Evolutionary conservation across 1,139 yeast species (phyloP).

Genomic region (Hyphopichia burtonii): DNA sequence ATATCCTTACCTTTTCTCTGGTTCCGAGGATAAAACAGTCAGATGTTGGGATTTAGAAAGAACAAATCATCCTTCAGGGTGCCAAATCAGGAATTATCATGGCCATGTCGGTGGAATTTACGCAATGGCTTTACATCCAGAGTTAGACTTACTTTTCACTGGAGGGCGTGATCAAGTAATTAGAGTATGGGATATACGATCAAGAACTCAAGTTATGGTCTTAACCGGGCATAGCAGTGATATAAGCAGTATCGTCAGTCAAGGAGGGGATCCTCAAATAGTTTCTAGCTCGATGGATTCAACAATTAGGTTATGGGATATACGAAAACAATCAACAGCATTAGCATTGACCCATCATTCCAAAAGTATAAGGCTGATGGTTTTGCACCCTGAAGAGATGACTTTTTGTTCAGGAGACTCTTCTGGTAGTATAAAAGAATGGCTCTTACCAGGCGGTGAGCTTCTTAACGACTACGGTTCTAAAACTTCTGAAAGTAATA

Average conservation of each 20-base stretch:
- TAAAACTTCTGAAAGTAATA: conserved; percentile 30
- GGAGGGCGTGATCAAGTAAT: conserved; percentile 90
- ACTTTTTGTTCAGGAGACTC: conserved; percentile 77
- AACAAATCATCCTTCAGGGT: conserved; percentile 57
- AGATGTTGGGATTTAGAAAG: conserved; percentile 96
- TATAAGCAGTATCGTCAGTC: conserved; percentile 65
- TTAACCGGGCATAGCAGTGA: conserved; percentile 81
- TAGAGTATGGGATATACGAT: conserved; percentile 90
- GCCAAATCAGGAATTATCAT: conserved; percentile 76
- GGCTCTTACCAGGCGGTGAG: conserved; percentile 79
- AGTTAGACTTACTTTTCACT: conserved; percentile 78
- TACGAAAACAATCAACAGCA: conserved; percentile 37
- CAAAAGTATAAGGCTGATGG: conserved; percentile 74
- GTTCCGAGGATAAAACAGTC: conserved; percentile 92
- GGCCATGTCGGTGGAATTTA: conserved; percentile 94
- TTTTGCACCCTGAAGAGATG: conserved; percentile 66
- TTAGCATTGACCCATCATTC: conserved; percentile 80
- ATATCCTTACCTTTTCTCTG: conserved; percentile 86
- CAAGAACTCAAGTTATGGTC: conserved; percentile 72
- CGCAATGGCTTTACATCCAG: conserved; percentile 81
- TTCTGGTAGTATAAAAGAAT: conserved; percentile 76
- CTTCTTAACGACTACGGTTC: conserved; percentile 48
- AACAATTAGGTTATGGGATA: conserved; percentile 85
- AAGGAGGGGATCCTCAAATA: conserved; percentile 80
- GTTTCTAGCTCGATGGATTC: conserved; percentile 82